These are phyloP conservation scores for Metschnikowia reukaufii DNA, from an alignment of 805 yeast species.

Conservation along the genomic window DNA sequence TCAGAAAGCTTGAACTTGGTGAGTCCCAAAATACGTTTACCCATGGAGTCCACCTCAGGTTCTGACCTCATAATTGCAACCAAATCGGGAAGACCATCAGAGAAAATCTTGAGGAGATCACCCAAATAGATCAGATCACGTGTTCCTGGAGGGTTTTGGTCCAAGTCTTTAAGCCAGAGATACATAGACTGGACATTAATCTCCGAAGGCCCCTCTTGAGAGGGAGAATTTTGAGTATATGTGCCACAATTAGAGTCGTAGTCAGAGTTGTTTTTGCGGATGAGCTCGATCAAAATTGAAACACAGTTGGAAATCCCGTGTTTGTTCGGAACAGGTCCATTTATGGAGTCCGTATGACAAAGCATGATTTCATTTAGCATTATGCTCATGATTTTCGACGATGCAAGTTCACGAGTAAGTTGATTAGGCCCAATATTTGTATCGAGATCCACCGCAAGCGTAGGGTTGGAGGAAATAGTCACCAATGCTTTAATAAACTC, in stretches of 20 bases:
- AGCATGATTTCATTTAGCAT: conserved; percentile 74
- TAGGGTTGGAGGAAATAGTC: conserved; percentile 82
- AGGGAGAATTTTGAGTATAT: conserved; percentile 57
- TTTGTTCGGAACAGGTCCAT: conserved; percentile 50
- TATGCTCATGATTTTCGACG: conserved; percentile 62
- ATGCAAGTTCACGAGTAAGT: conserved; percentile 84
- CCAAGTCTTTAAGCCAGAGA: conserved; percentile 50
- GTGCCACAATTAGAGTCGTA: conserved; percentile 88
- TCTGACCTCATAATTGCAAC: conserved; percentile 49
- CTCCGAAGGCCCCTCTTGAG: conserved; percentile 33
- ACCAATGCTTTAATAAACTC: conserved; percentile 93
- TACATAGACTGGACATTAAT: conserved; percentile 43
- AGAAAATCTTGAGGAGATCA: conserved; percentile 72
- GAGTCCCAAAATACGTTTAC: conserved; percentile 68
- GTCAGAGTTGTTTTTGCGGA: conserved; percentile 93
- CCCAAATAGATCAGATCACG: conserved; percentile 94
- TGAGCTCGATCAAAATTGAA: conserved; percentile 89
- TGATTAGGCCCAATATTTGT: conserved; percentile 96
- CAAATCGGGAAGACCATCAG: conserved; percentile 70
- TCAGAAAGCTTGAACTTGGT: conserved; percentile 90
- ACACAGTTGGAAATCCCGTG: conserved; percentile 92
- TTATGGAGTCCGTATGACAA: conserved; percentile 14
- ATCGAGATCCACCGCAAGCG: conserved; percentile 73
- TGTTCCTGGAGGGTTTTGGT: conserved; percentile 88
- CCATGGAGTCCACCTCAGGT: conserved; percentile 23